These are phyloP conservation scores for Phytophthora cajani DNA, from an alignment of 352 stramenopile genomes.

Conservation along the genomic window DNA sequence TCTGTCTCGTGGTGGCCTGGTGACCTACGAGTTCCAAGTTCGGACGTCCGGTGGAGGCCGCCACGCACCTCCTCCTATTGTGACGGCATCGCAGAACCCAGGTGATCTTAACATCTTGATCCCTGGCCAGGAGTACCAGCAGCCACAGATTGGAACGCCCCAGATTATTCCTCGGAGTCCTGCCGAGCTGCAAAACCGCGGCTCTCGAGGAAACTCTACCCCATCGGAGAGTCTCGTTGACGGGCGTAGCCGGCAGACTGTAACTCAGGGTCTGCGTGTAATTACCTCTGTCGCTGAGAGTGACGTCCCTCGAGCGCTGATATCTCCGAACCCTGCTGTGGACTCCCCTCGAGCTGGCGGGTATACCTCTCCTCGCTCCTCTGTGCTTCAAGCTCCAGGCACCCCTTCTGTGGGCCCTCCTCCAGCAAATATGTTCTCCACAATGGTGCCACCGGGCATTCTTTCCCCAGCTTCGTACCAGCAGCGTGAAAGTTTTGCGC, in stretches of 20 bases:
- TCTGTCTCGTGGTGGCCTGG: constrained; percentile 78
- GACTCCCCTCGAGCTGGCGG: constrained; percentile 82
- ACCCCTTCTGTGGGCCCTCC: constrained; percentile 67
- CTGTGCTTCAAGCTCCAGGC: constrained; percentile 69
- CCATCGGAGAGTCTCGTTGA: constrained; percentile 28
- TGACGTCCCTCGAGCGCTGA: constrained; percentile 78
- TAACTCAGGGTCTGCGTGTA: constrained; percentile 74
- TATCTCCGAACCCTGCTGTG: constrained; percentile 87
- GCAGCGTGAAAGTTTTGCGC: constrained; percentile 72
- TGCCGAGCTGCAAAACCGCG: constrained; percentile 85
- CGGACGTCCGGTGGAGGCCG: constrained; percentile 25
- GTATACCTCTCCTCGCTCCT: constrained; percentile 81
- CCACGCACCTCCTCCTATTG: constrained; percentile 56
- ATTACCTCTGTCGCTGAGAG: constrained; percentile 86
- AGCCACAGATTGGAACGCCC: constrained; percentile 48
- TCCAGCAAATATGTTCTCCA: constrained; percentile 58
- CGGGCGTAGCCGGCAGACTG: constrained; percentile 41
- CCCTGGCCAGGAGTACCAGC: constrained; percentile 77
- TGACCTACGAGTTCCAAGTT: constrained; percentile 90
- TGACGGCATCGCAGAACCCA: constrained; percentile 50
- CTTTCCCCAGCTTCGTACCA: constrained; percentile 87
- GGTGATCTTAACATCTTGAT: constrained; percentile 55
- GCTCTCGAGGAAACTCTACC: constrained; percentile 39
- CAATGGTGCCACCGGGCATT: constrained; percentile 46
- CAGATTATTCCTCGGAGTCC: constrained; percentile 63